phyloP scores from a whole-genome alignment of 805 yeast species.

The Lipomyces mesembrius region DNA sequence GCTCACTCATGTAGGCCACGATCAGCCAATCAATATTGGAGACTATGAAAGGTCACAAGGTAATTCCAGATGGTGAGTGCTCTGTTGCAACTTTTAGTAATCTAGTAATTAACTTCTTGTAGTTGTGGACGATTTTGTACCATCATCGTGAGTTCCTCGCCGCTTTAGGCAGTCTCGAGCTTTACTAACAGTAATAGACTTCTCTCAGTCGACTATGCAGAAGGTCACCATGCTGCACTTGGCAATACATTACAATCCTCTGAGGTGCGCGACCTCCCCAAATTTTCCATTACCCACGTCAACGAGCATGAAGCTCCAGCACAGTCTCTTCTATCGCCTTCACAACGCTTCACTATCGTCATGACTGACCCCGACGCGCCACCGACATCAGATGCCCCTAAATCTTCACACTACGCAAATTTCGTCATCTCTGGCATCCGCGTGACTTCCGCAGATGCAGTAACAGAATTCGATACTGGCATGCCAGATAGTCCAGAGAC shows the following conservation, averaged over 20 bases:
- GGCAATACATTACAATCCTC: slow-evolving; percentile 24
- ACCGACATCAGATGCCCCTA: background rate
- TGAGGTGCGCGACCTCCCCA: slow-evolving; percentile 14
- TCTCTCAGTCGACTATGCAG: slow-evolving; percentile 27
- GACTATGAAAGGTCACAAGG: slow-evolving; percentile 49
- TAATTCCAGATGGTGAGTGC: slow-evolving; percentile 52
- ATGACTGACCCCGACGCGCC: slow-evolving; percentile 23
- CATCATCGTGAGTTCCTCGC: slow-evolving; percentile 21
- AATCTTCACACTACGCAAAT: slow-evolving; percentile 21
- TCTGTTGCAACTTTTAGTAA: background rate
- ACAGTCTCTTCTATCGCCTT: background rate
- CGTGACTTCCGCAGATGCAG: slow-evolving; percentile 1
- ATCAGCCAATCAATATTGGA: slow-evolving; percentile 43
- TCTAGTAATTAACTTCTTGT: background rate
- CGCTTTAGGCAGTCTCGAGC: background rate
- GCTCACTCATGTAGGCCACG: slow-evolving; percentile 22
- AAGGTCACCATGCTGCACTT: slow-evolving; percentile 31
- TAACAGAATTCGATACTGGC: slow-evolving; percentile 9
- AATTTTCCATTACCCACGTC: slow-evolving; percentile 26
- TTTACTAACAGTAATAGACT: slow-evolving; percentile 13
- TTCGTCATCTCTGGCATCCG: slow-evolving; percentile 22
- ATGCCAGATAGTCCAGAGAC: slow-evolving; percentile 8
- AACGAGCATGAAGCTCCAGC: slow-evolving; percentile 21
- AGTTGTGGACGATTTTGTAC: slow-evolving; percentile 38
- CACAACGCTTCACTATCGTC: slow-evolving; percentile 22